These are phyloP conservation scores for Colletotrichum acutatum DNA, from an alignment of 2,329 filamentous ascomycete genomes.

Conservation along the genomic window DNA sequence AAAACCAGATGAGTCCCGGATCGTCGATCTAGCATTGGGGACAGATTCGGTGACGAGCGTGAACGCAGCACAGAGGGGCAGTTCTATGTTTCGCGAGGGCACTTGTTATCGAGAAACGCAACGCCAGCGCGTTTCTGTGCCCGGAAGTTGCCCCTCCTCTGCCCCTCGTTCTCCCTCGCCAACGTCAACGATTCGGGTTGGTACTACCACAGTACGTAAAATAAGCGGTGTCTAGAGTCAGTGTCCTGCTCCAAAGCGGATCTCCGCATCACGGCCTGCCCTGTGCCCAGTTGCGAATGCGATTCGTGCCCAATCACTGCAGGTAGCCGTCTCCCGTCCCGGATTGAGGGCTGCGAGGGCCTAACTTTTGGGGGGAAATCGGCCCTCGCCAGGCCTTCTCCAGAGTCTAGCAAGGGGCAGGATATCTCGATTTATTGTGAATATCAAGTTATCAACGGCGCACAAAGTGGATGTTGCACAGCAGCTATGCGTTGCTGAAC, in stretches of 20 bases:
- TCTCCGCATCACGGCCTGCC: slow-evolving; percentile 12
- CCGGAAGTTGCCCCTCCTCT: neutral
- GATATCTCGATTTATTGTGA: neutral
- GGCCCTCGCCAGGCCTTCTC: neutral
- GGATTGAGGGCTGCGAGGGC: slow-evolving; percentile 3
- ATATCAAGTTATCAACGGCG: neutral
- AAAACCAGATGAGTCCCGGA: neutral
- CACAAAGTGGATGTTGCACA: slow-evolving; percentile 14
- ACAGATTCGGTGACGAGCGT: neutral
- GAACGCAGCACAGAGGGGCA: neutral
- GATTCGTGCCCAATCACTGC: slow-evolving; percentile 15
- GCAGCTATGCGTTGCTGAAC: neutral
- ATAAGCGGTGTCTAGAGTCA: slow-evolving; percentile 33
- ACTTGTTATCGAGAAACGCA: neutral
- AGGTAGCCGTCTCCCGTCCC: neutral
- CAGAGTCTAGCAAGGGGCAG: neutral
- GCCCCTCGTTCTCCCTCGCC: neutral
- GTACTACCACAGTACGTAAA: slow-evolving; percentile 6
- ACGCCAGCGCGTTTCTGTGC: neutral
- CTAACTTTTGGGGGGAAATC: neutral
- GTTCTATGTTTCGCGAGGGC: neutral
- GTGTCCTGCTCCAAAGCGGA: slow-evolving; percentile 20
- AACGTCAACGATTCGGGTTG: neutral
- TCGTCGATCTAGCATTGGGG: neutral
- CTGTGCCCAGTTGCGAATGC: neutral